These are phyloP conservation scores for Gossypium aridum DNA, from an alignment of 441 rosid species.

Conservation along the genomic window DNA sequence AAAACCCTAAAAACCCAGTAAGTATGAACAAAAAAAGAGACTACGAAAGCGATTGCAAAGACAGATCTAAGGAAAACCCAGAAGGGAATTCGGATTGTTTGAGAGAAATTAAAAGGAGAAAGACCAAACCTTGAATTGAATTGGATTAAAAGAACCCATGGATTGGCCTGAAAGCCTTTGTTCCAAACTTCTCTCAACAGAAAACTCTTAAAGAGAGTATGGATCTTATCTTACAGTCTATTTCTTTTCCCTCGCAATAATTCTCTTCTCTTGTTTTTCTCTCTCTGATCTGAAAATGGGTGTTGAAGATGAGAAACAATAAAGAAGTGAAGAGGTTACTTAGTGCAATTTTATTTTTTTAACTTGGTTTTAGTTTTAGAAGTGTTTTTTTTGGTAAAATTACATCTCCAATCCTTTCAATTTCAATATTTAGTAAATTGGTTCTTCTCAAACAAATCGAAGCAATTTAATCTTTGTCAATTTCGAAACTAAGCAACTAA, in stretches of 20 bases:
- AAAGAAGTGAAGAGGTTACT: background rate
- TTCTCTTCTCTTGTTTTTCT: background rate
- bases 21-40: background rate
- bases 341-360: too few relatives aligned
- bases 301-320: background rate
- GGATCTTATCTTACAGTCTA: background rate
- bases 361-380: too few relatives aligned
- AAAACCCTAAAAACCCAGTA: background rate
- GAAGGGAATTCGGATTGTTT: background rate
- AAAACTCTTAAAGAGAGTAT: background rate
- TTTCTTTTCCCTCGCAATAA: background rate
- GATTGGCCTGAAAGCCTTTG: background rate
- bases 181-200: background rate
- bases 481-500: too few relatives aligned
- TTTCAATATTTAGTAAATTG: too few relatives aligned
- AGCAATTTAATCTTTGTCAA: too few relatives aligned
- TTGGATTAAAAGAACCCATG: slow-evolving; percentile 5
- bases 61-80: slow-evolving; percentile 4
- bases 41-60: background rate
- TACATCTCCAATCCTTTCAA: too few relatives aligned
- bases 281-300: background rate
- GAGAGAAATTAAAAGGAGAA: background rate
- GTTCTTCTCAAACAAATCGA: too few relatives aligned
- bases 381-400: too few relatives aligned
- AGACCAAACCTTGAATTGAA: slow-evolving; percentile 6